Conservation (phyloP, 768 basidiomycete species). For the Astraeus odoratus region DNA sequence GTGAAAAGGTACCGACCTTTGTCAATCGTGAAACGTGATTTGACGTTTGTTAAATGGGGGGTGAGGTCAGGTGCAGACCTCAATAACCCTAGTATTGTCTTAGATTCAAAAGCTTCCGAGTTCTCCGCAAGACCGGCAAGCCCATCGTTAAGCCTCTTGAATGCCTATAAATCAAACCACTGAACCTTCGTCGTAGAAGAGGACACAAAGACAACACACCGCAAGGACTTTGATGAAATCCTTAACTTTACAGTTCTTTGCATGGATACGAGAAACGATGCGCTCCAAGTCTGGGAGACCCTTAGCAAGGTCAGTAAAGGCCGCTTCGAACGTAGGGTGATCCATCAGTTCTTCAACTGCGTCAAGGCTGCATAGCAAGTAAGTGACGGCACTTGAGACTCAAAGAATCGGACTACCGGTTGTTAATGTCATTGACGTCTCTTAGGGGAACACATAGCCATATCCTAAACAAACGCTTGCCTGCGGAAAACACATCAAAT, state of each 20-base stretch:
- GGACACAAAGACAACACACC: constrained; percentile 35
- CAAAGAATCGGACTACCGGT: constrained; percentile 46
- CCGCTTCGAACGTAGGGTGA: constrained; percentile 67
- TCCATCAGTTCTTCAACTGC: constrained; percentile 89
- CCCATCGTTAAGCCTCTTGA: constrained; percentile 65
- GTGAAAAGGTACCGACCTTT: constrained; percentile 40
- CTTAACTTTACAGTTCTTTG: constrained; percentile 78
- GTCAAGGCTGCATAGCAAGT: constrained; percentile 61
- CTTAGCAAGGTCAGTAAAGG: constrained; percentile 72
- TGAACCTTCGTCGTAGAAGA: constrained; percentile 7
- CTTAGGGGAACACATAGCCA: constrained; percentile 94
- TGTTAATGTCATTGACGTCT: constrained; percentile 78
- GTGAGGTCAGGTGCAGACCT: constrained; percentile 76
- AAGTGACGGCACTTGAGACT: constrained; percentile 7
- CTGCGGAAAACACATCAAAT: constrained; percentile 31
- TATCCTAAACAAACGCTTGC: constrained; percentile 91
- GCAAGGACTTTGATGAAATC: constrained; percentile 82
- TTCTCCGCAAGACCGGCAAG: constrained; percentile 55
- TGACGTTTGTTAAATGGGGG: constrained; percentile 64
- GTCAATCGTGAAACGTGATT: constrained; percentile 54
- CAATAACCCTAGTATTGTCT: constrained; percentile 67
- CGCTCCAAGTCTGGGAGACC: constrained; percentile 89
- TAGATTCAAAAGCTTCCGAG: constrained; percentile 70
- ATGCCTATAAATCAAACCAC: constrained; percentile 48
- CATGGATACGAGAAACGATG: constrained; percentile 91